Percentiles rank a stretch among this genome's conserved stretches.
Conservation (phyloP, 768 basidiomycete species). For the Aureoboletus auriporus region DNA sequence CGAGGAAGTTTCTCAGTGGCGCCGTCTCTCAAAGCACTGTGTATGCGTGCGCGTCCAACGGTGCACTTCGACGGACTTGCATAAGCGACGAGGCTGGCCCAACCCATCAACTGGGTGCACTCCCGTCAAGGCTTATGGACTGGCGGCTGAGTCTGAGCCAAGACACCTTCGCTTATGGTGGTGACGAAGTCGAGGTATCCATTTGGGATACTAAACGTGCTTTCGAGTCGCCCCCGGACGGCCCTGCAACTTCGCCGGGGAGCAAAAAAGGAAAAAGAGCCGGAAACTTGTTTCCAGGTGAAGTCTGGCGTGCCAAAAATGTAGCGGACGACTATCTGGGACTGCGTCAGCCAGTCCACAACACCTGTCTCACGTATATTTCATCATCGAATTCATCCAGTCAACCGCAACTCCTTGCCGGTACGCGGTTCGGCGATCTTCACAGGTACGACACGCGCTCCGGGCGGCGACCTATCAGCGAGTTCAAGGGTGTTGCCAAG, state of each 20-base stretch:
- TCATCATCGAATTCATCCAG: conserved; percentile 29
- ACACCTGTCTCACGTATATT: conserved; percentile 64
- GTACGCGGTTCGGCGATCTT: conserved; percentile 70
- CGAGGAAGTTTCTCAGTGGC: conserved; percentile 1
- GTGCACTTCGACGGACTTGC: conserved; percentile 55
- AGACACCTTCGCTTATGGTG: conserved; percentile 71
- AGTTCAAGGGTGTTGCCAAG: conserved; percentile 60
- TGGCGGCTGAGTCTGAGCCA: conserved; percentile 57
- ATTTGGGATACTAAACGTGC: conserved; percentile 72
- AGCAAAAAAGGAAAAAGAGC: conserved; percentile 54
- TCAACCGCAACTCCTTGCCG: conserved; percentile 56
- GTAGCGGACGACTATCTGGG: conserved; percentile 74
- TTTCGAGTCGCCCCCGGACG: conserved; percentile 29
- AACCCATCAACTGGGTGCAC: conserved; percentile 33
- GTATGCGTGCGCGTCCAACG: conserved; percentile 74
- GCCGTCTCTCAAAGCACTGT: conserved; percentile 29
- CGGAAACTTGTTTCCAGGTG: conserved; percentile 60
- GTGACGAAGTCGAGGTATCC: conserved; percentile 82
- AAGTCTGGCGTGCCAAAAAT: conserved; percentile 85
- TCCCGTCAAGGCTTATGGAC: conserved; percentile 66
- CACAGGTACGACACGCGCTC: conserved; percentile 75
- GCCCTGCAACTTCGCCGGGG: conserved; percentile 11
- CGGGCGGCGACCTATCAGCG: conserved; percentile 60
- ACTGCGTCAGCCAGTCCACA: conserved; percentile 75
- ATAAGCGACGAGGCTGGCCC: conserved; percentile 24